Conservation (phyloP, 1,284 basidiomycete species). For the Hypsizygus ulmarius region DNA sequence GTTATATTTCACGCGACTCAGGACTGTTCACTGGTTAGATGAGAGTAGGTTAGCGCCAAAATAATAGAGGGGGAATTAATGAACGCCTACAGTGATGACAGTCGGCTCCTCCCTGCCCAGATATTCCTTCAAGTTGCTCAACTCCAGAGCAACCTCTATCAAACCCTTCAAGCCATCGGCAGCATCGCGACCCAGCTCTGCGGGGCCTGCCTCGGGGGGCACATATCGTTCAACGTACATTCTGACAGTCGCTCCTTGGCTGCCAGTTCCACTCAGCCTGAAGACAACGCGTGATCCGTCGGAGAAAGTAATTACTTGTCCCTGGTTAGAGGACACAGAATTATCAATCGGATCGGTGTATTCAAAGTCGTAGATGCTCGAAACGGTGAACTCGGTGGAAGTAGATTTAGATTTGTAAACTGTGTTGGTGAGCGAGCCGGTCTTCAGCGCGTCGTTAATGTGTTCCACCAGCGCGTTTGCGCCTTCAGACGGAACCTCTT, state of each 20-base stretch:
- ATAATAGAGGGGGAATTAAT: no score
- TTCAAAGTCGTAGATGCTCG: slow-evolving; percentile 82
- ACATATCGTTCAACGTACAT: slow-evolving; percentile 95
- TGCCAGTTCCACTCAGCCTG: slow-evolving; percentile 93
- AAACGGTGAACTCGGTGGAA: slow-evolving; percentile 75
- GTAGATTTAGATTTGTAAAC: slow-evolving; percentile 67
- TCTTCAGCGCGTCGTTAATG: slow-evolving; percentile 71
- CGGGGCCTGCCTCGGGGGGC: slow-evolving; percentile 62
- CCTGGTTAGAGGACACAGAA: slow-evolving; percentile 93
- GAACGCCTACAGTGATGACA: slow-evolving; percentile 82
- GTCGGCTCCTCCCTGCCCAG: slow-evolving; percentile 88
- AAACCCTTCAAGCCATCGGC: slow-evolving; percentile 91
- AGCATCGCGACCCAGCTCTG: slow-evolving; percentile 75
- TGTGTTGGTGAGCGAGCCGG: slow-evolving; percentile 65
- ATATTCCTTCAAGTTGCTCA: slow-evolving; percentile 84
- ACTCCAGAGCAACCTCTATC: slow-evolving; percentile 89
- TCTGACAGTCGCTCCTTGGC: slow-evolving; percentile 91
- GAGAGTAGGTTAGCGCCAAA: background rate
- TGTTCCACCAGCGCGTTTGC: slow-evolving; percentile 84
- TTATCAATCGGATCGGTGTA: slow-evolving; percentile 98
- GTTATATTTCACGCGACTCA: no score
- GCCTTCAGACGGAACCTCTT: slow-evolving; percentile 91
- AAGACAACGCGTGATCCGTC: slow-evolving; percentile 96
- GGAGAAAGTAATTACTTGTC: slow-evolving; percentile 87
- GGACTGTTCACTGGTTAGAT: no score